These are phyloP conservation scores for Trichomonas vaginalis DNA, from an alignment of 208 protist genomes.

Conservation along the genomic window DNA sequence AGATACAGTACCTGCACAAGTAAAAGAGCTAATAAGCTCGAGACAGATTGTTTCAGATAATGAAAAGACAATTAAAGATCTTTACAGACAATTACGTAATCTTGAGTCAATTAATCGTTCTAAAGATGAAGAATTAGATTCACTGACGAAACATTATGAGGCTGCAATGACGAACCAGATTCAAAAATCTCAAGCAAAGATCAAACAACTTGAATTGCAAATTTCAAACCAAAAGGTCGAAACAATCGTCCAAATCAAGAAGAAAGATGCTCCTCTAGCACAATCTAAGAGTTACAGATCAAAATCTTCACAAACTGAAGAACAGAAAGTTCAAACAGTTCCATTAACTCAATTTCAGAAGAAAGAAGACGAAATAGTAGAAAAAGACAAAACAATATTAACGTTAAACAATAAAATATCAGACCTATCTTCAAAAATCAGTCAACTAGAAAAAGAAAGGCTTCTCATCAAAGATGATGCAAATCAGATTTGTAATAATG, in stretches of 20 bases:
- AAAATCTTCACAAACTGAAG: not conserved
- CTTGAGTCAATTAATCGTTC: not conserved
- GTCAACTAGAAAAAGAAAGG: not conserved
- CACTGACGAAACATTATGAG: not conserved
- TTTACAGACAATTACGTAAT: not conserved
- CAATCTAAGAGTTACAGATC: not conserved
- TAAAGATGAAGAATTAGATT: not conserved
- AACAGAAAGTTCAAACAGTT: not conserved
- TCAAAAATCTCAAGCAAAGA: not conserved
- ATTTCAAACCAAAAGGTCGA: not conserved
- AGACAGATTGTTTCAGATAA: not conserved
- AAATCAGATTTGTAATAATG: not conserved
- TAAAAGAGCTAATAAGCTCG: not conserved
- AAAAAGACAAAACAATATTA: not conserved
- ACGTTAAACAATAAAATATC: not conserved
- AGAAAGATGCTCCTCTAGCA: not conserved
- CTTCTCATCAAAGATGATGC: not conserved
- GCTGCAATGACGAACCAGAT: not conserved
- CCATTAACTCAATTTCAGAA: not conserved
- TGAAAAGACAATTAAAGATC: not conserved
- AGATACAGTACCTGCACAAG: not conserved
- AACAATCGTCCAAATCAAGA: not conserved
- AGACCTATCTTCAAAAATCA: not conserved
- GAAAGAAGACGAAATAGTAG: not conserved
- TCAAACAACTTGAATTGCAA: not conserved